Evolutionary conservation across 805 yeast genomes (phyloP).

Genomic region (Barnettozyma salicaria): DNA sequence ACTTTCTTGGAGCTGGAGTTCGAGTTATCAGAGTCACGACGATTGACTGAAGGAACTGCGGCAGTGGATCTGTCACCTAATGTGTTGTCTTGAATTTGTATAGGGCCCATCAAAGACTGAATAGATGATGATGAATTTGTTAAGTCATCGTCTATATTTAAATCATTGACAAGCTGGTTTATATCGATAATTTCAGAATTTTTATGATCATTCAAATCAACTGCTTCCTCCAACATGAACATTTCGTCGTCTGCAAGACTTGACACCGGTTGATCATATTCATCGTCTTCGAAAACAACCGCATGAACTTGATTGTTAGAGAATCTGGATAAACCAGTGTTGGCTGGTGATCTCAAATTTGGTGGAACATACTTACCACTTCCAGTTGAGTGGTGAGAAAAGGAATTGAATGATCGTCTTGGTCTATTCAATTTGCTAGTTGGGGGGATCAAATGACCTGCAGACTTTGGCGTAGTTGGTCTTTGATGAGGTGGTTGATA

Average conservation of each 20-base stretch:
- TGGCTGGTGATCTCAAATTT: slow-evolving; percentile 48
- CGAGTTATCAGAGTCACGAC: slow-evolving; percentile 10
- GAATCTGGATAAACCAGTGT: slow-evolving; percentile 17
- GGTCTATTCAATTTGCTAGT: slow-evolving; percentile 9
- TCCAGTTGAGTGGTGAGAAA: slow-evolving; percentile 23
- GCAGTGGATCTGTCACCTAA: background rate
- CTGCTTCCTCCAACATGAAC: slow-evolving; percentile 35
- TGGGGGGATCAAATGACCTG: slow-evolving; percentile 14
- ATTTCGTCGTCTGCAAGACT: slow-evolving; percentile 28
- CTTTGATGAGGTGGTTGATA: slow-evolving; percentile 26
- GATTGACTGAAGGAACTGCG: slow-evolving; percentile 1
- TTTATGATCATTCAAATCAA: slow-evolving; percentile 14
- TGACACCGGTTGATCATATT: slow-evolving; percentile 5
- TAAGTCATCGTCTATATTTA: slow-evolving; percentile 17
- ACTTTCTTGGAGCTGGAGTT: slow-evolving; percentile 17
- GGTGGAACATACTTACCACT: slow-evolving; percentile 69
- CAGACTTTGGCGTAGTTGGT: slow-evolving; percentile 21
- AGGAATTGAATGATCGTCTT: slow-evolving; percentile 23
- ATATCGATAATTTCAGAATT: slow-evolving; percentile 6
- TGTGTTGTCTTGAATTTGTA: background rate
- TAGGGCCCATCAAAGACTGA: slow-evolving; percentile 9
- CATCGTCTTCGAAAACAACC: slow-evolving; percentile 20
- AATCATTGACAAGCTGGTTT: slow-evolving; percentile 7
- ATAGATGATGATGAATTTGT: slow-evolving; percentile 21
- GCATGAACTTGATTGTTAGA: slow-evolving; percentile 15